These are phyloP conservation scores for Mrakia blollopis DNA, from an alignment of 768 basidiomycete genomes.

Conservation along the genomic window DNA sequence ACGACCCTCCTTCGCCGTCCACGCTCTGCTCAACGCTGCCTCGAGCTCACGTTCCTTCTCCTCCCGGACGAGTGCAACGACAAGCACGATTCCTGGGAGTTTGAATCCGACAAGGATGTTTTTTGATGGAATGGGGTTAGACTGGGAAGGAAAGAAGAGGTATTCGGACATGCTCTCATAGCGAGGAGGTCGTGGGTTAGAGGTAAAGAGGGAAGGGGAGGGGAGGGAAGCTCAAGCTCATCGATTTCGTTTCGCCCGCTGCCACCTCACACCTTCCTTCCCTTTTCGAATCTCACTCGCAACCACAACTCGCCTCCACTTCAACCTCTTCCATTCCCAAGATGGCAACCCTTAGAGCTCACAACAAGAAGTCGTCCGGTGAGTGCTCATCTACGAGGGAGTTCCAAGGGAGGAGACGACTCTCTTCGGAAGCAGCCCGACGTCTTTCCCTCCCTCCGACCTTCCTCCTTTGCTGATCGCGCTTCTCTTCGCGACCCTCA, in stretches of 20 bases:
- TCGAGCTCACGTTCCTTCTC: background rate
- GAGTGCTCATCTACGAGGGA: slow-evolving; percentile 34
- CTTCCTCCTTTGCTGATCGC: background rate
- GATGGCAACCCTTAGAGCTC: slow-evolving; percentile 46
- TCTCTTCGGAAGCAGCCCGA: background rate
- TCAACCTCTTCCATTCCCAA: background rate
- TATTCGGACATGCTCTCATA: background rate
- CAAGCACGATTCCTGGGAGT: background rate
- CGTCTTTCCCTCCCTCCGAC: background rate
- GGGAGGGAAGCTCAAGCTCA: background rate
- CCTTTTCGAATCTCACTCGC: background rate
- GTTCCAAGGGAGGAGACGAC: background rate
- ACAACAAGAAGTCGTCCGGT: slow-evolving; percentile 91
- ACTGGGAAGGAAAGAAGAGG: background rate
- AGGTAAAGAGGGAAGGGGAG: background rate
- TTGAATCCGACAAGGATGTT: background rate
- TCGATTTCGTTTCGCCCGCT: background rate
- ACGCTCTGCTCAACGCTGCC: background rate
- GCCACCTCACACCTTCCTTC: background rate
- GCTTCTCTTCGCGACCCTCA: slow-evolving; percentile 38
- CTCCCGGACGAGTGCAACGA: background rate
- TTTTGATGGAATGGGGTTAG: background rate
- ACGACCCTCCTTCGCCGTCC: background rate
- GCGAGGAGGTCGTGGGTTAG: background rate
- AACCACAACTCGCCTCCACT: background rate